Percentiles rank a stretch among this genome's conserved stretches.
These are phyloP conservation scores for Umbellularia californica DNA, from an alignment of 164 flowering plant species.

Conservation along the genomic window DNA sequence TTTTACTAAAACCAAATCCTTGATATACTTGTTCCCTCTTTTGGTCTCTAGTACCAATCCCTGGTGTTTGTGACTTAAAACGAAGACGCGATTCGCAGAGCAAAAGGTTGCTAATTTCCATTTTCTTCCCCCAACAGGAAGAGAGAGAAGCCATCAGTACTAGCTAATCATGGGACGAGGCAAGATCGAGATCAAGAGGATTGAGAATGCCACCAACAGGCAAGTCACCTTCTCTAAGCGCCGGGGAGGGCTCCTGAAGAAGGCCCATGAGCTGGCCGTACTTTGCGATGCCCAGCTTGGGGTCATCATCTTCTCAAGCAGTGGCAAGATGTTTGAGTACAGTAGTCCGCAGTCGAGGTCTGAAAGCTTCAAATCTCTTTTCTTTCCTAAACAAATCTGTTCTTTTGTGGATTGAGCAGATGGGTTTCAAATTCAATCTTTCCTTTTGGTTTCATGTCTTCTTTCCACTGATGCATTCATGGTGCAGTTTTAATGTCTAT, in stretches of 20 bases:
- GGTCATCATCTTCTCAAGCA: constrained; percentile 42
- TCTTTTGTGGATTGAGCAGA: background rate
- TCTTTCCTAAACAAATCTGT: background rate
- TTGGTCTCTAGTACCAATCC: constrained; percentile 10
- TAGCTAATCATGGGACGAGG: constrained; percentile 27
- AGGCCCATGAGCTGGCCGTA: constrained; percentile 45
- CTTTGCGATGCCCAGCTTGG: constrained; percentile 54
- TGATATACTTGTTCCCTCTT: constrained; percentile 12
- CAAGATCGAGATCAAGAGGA: constrained; percentile 34
- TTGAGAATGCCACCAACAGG: constrained; percentile 37
- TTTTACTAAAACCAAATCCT: constrained; percentile 18
- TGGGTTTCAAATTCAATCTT: background rate
- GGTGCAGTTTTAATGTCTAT: constrained; percentile 5
- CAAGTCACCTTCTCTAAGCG: constrained; percentile 51
- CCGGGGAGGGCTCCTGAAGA: constrained; percentile 44
- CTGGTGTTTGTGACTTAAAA: constrained; percentile 9
- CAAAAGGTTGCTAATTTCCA: constrained; percentile 10
- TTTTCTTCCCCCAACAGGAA: constrained; percentile 15
- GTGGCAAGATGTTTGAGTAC: constrained; percentile 33
- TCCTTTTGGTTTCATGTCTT: background rate
- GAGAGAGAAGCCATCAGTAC: background rate
- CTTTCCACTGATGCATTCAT: no score
- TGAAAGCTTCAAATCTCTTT: background rate
- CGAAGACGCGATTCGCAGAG: constrained; percentile 11
- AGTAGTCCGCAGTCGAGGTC: constrained; percentile 22